Evolutionary conservation across 1,284 basidiomycete species (phyloP).

Genomic region (Laetiporus sulphureus): DNA sequence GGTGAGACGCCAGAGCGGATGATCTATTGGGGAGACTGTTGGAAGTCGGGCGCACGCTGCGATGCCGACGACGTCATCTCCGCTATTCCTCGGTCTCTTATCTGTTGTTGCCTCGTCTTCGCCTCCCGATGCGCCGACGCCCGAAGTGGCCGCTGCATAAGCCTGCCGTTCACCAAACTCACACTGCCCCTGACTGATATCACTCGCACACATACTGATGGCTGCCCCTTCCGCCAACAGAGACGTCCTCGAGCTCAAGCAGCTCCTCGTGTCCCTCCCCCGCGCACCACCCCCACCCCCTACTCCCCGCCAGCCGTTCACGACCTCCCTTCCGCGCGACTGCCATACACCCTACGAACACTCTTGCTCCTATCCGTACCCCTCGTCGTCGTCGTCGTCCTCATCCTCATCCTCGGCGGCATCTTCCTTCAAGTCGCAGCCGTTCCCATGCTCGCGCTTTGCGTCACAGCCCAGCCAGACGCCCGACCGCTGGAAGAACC

Average conservation of each 20-base stretch:
- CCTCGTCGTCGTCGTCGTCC: too few relatives aligned
- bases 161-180: too few relatives aligned
- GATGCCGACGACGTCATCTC: background rate
- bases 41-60: background rate
- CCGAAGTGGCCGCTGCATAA: too few relatives aligned
- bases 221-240: too few relatives aligned
- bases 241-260: constrained; percentile 33
- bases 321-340: too few relatives aligned
- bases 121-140: background rate
- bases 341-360: too few relatives aligned
- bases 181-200: too few relatives aligned
- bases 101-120: background rate
- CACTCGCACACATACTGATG: too few relatives aligned
- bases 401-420: too few relatives aligned
- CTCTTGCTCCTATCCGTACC: too few relatives aligned
- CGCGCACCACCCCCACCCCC: constrained; percentile 19
- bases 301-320: constrained; percentile 19
- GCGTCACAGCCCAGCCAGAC: constrained; percentile 21
- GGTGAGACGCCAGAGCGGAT: background rate
- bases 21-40: background rate
- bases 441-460: constrained; percentile 24
- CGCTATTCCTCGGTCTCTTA: background rate
- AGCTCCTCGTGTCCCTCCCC: constrained; percentile 29
- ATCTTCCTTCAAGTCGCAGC: too few relatives aligned
- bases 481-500: constrained; percentile 27